Evolutionary conservation across 768 basidiomycete species (phyloP).

Genomic region (Lactarius vividus): DNA sequence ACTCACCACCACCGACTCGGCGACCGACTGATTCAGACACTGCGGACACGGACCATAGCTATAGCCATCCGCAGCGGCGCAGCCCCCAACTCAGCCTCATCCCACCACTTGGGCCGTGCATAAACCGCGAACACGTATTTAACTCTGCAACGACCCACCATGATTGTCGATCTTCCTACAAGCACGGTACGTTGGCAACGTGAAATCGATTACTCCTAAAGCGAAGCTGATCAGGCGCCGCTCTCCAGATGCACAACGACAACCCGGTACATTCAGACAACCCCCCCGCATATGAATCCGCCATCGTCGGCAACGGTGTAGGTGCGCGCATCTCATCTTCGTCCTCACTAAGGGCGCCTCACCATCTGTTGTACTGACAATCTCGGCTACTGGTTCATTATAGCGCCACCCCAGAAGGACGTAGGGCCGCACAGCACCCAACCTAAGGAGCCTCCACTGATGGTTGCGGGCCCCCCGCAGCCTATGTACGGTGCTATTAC

Average conservation of each 20-base stretch:
- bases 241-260: slow-evolving; percentile 6
- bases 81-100: background rate
- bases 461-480: slow-evolving; percentile 5
- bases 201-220: background rate
- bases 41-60: background rate
- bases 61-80: background rate
- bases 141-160: background rate
- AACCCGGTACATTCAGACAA: slow-evolving; percentile 1
- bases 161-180: slow-evolving; percentile 15
- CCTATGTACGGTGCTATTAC: slow-evolving; percentile 8
- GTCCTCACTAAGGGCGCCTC: background rate
- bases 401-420: slow-evolving; percentile 2
- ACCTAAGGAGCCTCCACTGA: background rate
- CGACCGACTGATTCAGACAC: background rate
- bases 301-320: background rate
- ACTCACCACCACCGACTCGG: background rate
- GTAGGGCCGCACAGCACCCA: background rate
- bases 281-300: slow-evolving; percentile 20
- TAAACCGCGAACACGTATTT: background rate
- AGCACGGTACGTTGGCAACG: slow-evolving; percentile 4
- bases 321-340: background rate
- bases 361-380: background rate
- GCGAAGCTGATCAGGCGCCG: background rate
- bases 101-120: background rate
- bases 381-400: too few species aligned